These are phyloP conservation scores for Schizophyllum amplum DNA, from an alignment of 1,284 basidiomycete species.

Conservation along the genomic window DNA sequence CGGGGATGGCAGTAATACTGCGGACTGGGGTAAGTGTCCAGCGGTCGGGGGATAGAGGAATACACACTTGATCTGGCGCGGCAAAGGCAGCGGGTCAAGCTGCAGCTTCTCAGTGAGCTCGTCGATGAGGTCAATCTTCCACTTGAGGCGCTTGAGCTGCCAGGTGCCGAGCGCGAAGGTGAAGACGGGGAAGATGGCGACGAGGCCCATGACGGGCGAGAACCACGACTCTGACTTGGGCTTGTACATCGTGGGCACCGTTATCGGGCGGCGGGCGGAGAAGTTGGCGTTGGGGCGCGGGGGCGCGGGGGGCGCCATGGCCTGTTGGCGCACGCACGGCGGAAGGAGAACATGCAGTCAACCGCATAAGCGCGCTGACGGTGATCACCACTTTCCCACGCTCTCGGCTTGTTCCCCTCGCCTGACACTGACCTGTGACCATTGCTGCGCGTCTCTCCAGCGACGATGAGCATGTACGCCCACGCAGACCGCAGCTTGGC, in stretches of 20 bases:
- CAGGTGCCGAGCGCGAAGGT: slow-evolving; percentile 91
- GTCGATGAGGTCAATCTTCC: slow-evolving; percentile 94
- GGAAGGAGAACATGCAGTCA: slow-evolving; percentile 2
- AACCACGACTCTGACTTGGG: slow-evolving; percentile 50
- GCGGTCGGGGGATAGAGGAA: slow-evolving; percentile 5
- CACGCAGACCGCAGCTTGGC: not conserved
- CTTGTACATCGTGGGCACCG: slow-evolving; percentile 41
- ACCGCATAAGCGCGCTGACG: not conserved
- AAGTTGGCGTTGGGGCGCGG: not conserved
- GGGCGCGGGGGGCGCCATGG: not conserved
- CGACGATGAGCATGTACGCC: slow-evolving; percentile 5
- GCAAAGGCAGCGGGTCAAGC: slow-evolving; percentile 73
- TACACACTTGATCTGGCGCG: slow-evolving; percentile 81
- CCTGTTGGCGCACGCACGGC: slow-evolving; percentile 1
- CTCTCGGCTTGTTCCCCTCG: not conserved
- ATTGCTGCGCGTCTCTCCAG: not conserved
- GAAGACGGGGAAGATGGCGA: slow-evolving; percentile 85
- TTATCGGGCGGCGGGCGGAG: slow-evolving; percentile 7
- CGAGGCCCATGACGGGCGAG: slow-evolving; percentile 68
- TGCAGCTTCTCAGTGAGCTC: slow-evolving; percentile 90
- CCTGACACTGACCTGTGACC: not conserved
- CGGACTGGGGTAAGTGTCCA: not conserved
- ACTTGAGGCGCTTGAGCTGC: slow-evolving; percentile 88
- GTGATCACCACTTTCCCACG: not conserved
- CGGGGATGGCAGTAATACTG: slow-evolving; percentile 67